Evolutionary conservation across 23 red algal genomes (phyloP).

Genomic region (Pyropia haitanensis): DNA sequence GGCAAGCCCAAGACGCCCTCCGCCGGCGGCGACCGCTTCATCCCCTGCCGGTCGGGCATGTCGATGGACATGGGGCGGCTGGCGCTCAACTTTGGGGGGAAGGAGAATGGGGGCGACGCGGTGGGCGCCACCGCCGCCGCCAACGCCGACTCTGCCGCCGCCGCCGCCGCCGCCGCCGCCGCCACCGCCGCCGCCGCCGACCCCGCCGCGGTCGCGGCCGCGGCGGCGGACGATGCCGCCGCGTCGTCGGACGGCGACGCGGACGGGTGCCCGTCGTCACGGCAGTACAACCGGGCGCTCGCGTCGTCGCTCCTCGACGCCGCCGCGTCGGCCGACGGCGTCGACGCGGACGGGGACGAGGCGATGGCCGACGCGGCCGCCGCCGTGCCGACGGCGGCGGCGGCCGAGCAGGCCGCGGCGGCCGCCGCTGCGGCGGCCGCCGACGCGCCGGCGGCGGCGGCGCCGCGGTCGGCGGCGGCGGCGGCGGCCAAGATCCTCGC

Average conservation of each 20-base stretch:
- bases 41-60: constrained; percentile 85
- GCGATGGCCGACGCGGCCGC: not conserved
- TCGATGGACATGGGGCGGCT: constrained; percentile 69
- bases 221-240: not conserved
- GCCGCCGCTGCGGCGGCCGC: not conserved
- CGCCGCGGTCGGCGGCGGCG: not conserved
- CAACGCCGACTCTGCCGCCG: not conserved
- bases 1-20: constrained; percentile 33
- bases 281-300: constrained; percentile 31
- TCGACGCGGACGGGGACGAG: not conserved
- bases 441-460: not conserved
- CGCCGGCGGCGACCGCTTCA: constrained; percentile 67
- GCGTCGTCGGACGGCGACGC: too few relatives aligned
- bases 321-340: not conserved
- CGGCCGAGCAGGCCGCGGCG: not conserved
- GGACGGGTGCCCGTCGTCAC: not conserved
- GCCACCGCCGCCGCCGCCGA: not conserved
- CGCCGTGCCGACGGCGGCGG: too few relatives aligned
- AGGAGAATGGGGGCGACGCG: constrained; percentile 35
- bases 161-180: constrained; percentile 2
- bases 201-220: not conserved
- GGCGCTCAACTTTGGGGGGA: constrained; percentile 48
- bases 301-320: constrained; percentile 49
- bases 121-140: not conserved
- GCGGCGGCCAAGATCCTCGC: constrained; percentile 76